These are phyloP conservation scores for Plectosphaerella cucumerina DNA, from an alignment of 2,329 filamentous ascomycete genomes.

Conservation along the genomic window DNA sequence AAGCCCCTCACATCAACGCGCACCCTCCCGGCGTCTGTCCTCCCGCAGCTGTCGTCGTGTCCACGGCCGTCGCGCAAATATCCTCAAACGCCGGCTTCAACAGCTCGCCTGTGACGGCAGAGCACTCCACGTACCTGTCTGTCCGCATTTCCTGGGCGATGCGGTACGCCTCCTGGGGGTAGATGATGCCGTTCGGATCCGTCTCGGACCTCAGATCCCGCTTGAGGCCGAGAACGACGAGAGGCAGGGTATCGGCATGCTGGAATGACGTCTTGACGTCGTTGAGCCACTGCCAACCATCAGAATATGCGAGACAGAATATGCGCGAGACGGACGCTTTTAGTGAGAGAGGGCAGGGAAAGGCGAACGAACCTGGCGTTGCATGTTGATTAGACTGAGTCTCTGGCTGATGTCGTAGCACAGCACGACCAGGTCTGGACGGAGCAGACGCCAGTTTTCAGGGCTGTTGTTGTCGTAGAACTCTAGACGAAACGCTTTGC, in stretches of 20 bases:
- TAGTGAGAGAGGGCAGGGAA: neutral
- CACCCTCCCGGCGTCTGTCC: constrained; percentile 55
- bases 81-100: constrained; percentile 56
- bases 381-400: constrained; percentile 53
- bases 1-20: constrained; percentile 27
- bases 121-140: constrained; percentile 63
- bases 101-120: constrained; percentile 56
- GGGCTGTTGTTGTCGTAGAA: constrained; percentile 58
- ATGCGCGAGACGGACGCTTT: neutral
- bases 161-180: constrained; percentile 56
- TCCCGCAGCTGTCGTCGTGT: constrained; percentile 38
- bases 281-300: constrained; percentile 50
- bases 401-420: constrained; percentile 61
- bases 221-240: constrained; percentile 57
- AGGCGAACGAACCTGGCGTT: constrained; percentile 42
- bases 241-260: constrained; percentile 42
- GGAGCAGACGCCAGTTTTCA: constrained; percentile 53
- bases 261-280: constrained; percentile 46
- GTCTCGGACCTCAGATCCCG: constrained; percentile 53
- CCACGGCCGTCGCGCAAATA: constrained; percentile 51
- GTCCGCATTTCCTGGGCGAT: constrained; percentile 54
- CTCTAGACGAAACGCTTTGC: constrained; percentile 45
- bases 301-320: constrained; percentile 5
- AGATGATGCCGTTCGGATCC: constrained; percentile 57
- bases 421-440: constrained; percentile 53